phyloP scores from a whole-genome alignment of 345 rosid genomes.

The Pugionium cornutum region DNA sequence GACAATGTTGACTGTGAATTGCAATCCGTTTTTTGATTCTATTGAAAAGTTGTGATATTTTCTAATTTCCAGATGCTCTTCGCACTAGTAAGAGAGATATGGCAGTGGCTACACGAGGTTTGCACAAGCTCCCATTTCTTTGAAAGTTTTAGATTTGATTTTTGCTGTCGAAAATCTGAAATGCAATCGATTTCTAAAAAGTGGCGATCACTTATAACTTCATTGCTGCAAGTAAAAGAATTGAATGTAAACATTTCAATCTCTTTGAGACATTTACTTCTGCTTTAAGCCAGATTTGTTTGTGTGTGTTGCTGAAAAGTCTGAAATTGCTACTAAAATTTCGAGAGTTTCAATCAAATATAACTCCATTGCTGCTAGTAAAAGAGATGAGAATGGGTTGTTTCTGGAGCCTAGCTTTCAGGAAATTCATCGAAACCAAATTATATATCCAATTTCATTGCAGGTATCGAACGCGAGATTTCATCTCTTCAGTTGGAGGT shows the following conservation, averaged over 20 bases:
- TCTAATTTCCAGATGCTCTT: conserved; percentile 57
- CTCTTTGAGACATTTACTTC: background rate
- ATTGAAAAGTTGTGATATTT: conserved; percentile 14
- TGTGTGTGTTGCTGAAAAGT: background rate
- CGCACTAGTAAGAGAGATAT: conserved; percentile 88
- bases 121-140: background rate
- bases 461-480: conserved; percentile 92
- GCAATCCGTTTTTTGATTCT: background rate
- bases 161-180: too few species aligned
- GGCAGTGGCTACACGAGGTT: conserved; percentile 93
- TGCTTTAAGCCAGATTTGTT: background rate
- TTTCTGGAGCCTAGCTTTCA: background rate
- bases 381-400: background rate
- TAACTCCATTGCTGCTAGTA: background rate
- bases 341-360: background rate
- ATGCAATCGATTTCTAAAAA: background rate
- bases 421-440: too few species aligned
- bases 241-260: background rate
- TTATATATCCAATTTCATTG: background rate
- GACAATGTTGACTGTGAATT: background rate
- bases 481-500: conserved; percentile 94
- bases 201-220: background rate
- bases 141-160: too few species aligned
- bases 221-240: background rate
- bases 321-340: background rate